Conservation (phyloP, 1,139 yeast species). For the Taiozyma sp. region DNA sequence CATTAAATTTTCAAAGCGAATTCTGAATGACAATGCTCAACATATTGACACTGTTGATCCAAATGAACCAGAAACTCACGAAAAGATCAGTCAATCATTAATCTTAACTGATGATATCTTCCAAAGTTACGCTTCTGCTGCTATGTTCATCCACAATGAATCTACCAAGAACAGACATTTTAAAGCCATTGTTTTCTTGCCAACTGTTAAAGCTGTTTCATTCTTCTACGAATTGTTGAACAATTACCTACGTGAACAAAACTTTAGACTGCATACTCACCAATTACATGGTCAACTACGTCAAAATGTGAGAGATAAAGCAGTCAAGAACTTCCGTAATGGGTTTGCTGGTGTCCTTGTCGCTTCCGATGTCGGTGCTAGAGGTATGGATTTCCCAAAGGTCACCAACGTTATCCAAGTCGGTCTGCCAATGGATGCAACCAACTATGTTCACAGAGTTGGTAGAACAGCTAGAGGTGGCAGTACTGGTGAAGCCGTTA, state of each 20-base stretch:
- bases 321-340: slow-evolving; percentile 51
- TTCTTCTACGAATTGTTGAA: slow-evolving; percentile 40
- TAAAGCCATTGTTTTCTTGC: slow-evolving; percentile 80
- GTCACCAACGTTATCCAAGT: slow-evolving; percentile 80
- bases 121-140: slow-evolving; percentile 49
- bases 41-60: slow-evolving; percentile 75
- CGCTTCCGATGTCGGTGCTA: slow-evolving; percentile 92
- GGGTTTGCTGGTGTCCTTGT: slow-evolving; percentile 54
- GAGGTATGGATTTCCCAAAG: slow-evolving; percentile 92
- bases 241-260: slow-evolving; percentile 22
- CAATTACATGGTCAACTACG: slow-evolving; percentile 70
- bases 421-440: slow-evolving; percentile 67
- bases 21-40: slow-evolving; percentile 59
- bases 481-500: slow-evolving; percentile 60
- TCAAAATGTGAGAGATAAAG: slow-evolving; percentile 58
- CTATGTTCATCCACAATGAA: slow-evolving; percentile 41
- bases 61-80: slow-evolving; percentile 74
- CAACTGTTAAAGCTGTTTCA: slow-evolving; percentile 70
- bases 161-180: slow-evolving; percentile 33
- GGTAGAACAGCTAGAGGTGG: slow-evolving; percentile 98
- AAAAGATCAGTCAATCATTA: slow-evolving; percentile 67
- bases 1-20: slow-evolving; percentile 55
- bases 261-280: slow-evolving; percentile 23
- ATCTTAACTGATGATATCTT: slow-evolving; percentile 43
- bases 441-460: slow-evolving; percentile 85